Evolutionary conservation across 495 filamentous ascomycete genomes (phyloP).

Genomic region (Antarctomyces pellizariae): DNA sequence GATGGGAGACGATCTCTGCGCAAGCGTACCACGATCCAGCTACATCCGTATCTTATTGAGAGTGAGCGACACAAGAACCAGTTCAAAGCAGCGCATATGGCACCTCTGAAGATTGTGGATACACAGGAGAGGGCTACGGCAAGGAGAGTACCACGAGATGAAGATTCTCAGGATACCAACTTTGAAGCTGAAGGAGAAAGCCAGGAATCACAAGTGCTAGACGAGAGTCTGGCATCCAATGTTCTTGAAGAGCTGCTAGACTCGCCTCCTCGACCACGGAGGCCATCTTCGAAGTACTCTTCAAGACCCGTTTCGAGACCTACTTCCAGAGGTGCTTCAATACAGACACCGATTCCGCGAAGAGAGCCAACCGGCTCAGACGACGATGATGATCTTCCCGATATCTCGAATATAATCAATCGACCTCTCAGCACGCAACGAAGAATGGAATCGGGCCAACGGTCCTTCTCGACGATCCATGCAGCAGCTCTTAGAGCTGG

Average conservation of each 20-base stretch:
- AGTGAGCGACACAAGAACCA: slow-evolving; percentile 36
- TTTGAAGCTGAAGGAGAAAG: slow-evolving; percentile 17
- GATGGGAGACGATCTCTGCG: slow-evolving; percentile 27
- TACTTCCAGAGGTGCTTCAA: slow-evolving; percentile 11
- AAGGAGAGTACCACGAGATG: slow-evolving; percentile 12
- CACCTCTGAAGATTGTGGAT: slow-evolving; percentile 29
- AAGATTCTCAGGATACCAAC: slow-evolving; percentile 26
- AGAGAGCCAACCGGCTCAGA: slow-evolving; percentile 5
- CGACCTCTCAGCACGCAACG: slow-evolving; percentile 2
- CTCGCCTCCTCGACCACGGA: slow-evolving; percentile 5
- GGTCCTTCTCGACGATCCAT: too few relatives aligned
- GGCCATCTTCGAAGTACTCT: slow-evolving; percentile 12
- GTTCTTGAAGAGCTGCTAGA: slow-evolving; percentile 4
- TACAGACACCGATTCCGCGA: slow-evolving; percentile 10
- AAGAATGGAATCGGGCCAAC: slow-evolving; percentile 10
- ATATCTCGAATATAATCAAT: slow-evolving; percentile 7
- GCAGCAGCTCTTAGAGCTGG: slow-evolving; percentile 8
- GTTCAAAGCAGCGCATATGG: slow-evolving; percentile 36
- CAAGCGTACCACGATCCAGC: slow-evolving; percentile 49
- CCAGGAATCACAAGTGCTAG: slow-evolving; percentile 10
- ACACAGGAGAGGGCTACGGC: slow-evolving; percentile 14
- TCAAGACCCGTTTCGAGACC: slow-evolving; percentile 3
- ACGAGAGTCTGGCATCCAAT: slow-evolving; percentile 9
- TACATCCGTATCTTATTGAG: slow-evolving; percentile 50
- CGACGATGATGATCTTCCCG: slow-evolving; percentile 18